phyloP scores from a whole-genome alignment of 2,329 filamentous ascomycete genomes.

The Epichloe aotearoae region DNA sequence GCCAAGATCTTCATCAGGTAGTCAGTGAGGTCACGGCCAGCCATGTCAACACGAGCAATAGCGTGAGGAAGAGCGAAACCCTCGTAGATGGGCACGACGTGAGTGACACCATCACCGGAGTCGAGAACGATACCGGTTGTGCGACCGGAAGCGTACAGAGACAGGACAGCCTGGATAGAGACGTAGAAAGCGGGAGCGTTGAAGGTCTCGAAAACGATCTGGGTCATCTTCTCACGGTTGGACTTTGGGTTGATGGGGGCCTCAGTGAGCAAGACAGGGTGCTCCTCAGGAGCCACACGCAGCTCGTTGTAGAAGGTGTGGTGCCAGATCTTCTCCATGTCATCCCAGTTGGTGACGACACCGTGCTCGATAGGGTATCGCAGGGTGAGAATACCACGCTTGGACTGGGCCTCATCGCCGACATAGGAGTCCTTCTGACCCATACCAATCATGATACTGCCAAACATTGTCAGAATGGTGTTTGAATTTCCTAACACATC shows the following conservation, averaged over 20 bases:
- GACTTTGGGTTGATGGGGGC: conserved; percentile 99
- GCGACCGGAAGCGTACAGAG: conserved; percentile 98
- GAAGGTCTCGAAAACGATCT: conserved; percentile 99
- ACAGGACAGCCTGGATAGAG: conserved; percentile 98
- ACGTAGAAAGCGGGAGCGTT: conserved; percentile 99
- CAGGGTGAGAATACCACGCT: conserved; percentile 99
- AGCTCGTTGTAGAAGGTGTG: conserved; percentile 99
- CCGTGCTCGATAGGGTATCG: conserved; percentile 99
- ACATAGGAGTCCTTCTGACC: conserved; percentile 99
- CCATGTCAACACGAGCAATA: conserved; percentile 99
- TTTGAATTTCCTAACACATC: not conserved
- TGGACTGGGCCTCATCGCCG: conserved; percentile 99
- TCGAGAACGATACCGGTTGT: conserved; percentile 99
- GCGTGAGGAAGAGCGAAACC: conserved; percentile 99
- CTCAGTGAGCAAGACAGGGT: conserved; percentile 97
- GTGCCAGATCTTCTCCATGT: conserved; percentile 99
- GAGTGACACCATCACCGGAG: conserved; percentile 99
- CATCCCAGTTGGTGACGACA: conserved; percentile 99
- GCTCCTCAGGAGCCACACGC: conserved; percentile 98
- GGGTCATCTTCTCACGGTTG: conserved; percentile 99
- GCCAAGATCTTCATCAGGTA: conserved; percentile 99
- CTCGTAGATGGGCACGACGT: conserved; percentile 99
- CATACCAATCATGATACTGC: conserved; percentile 99
- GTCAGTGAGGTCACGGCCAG: conserved; percentile 98
- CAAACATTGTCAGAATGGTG: conserved; percentile 10